Base-by-base conservation (phyloP, 306 rosid species). In the Hippophae tibetana region DNA sequence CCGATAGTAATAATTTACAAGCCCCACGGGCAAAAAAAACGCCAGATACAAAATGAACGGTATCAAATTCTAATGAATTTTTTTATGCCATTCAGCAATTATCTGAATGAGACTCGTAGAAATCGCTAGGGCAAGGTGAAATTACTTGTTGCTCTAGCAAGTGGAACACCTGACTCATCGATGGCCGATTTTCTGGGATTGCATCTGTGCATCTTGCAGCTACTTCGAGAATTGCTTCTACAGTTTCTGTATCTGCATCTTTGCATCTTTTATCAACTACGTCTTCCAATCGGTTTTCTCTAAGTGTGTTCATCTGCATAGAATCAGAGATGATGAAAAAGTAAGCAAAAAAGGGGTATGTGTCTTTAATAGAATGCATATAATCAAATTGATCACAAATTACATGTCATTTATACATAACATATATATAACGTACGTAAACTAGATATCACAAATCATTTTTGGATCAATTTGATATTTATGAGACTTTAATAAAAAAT, bases 201-300 rank as follows among this genome's bases (percentile, higher is more conserved):
- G 84, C 89, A 72, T 89, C 90, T 0, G 99, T 93, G 70, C 99
- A 93, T 69, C 81, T 84, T 13, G 84, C 86, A 0, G 99, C 99
- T 13, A 86, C 68, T 66, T 88, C 99, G 12, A 93, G 76, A 56
- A 89, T 70, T 18, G 76, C 89, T 70, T 89, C 94, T 6, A 93
- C 78, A n/a, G 81, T 82, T 71, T 77, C 95, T 0, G 61, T 71
- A 53, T 89, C 95, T 46, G 70, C 86, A 40, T 79, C 85, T 42
- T 57, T 74, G 77, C 99, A 93, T 63, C 78, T 82, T 59, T 59
- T 78, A 58, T 93, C 99, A 0, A 93, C 90, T 43, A 86, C 68
- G 2, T 86, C 88, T 23, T 84, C 89, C 80, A 89, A 52, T 50
- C 76, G 77, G 70, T 93, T 81, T 54, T 88, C 95, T 70, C 56